Percentiles rank a stretch among this genome's conserved stretches.
These are phyloP conservation scores for Amylostereum areolatum DNA, from an alignment of 1,284 basidiomycete genomes.

Conservation along the genomic window DNA sequence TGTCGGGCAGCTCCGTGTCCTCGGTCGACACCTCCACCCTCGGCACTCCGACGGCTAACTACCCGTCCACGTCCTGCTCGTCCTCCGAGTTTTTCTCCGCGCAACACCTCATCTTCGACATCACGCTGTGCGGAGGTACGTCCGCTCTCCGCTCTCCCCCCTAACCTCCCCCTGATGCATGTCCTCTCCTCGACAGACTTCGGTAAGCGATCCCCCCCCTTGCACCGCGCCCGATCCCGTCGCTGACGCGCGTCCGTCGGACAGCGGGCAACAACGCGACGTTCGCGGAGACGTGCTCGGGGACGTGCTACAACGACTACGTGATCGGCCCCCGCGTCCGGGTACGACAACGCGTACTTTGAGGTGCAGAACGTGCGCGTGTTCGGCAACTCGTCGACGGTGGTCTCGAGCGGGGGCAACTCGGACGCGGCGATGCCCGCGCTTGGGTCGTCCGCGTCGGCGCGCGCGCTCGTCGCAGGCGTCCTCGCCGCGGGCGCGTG, in stretches of 20 bases:
- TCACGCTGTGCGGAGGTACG: slow-evolving; percentile 70
- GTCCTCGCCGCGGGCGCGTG: too few species aligned
- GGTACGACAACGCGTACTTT: slow-evolving; percentile 71
- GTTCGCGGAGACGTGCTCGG: slow-evolving; percentile 61
- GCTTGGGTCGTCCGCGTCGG: too few species aligned
- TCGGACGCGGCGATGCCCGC: not conserved
- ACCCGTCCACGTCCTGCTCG: slow-evolving; percentile 54
- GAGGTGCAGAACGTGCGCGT: slow-evolving; percentile 61
- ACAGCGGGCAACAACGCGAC: slow-evolving; percentile 41
- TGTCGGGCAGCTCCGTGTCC: slow-evolving; percentile 46
- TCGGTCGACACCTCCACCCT: slow-evolving; percentile 56
- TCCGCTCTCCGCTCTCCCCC: slow-evolving; percentile 6
- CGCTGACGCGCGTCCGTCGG: not conserved
- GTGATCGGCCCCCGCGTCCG: slow-evolving; percentile 61
- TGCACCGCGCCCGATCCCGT: not conserved
- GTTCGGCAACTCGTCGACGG: slow-evolving; percentile 32
- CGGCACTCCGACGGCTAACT: slow-evolving; percentile 66
- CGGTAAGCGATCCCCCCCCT: not conserved
- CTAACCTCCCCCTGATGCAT: slow-evolving; percentile 11
- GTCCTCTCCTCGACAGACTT: slow-evolving; percentile 11
- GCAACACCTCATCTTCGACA: slow-evolving; percentile 68
- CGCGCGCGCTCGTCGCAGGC: too few species aligned
- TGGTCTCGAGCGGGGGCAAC: not conserved
- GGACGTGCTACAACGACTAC: slow-evolving; percentile 67
- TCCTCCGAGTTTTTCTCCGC: slow-evolving; percentile 56